Evolutionary conservation across 345 rosid genomes (phyloP), one percentile per base, ranked within the genome.

Genomic region (Rhodomyrtus tomentosa): DNA sequence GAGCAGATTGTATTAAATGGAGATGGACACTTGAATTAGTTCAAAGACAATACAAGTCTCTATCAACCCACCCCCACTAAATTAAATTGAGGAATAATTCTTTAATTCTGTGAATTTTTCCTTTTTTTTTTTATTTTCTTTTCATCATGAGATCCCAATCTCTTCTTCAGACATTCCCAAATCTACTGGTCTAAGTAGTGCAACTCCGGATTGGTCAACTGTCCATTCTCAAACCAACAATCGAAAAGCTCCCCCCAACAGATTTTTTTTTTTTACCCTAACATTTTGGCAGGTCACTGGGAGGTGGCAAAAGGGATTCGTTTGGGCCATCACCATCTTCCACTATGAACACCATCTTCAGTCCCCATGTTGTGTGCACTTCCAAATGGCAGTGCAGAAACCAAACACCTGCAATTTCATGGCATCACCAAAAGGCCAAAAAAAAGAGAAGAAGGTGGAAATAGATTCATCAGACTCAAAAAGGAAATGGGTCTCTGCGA

Each of bases 331-430:
- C 85, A 2, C 96, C 98, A 82, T 92, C 91, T 14, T 92, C 96
- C 58, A 95, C 98, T 89, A 93, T 54, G 87, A 95, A 95, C 51
- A 95, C 98, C 98, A 94, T 93, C 90, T 92, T 93, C 8, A 95
- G 93, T 36, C 96, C 96, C 98, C 94, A 94, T 45, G 98, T 88
- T 54, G 98, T 93, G 89, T 94, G 96, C 82, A 93, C 93, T 88
- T 95, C 98, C 83, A 95, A 85, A 90, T 95, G 98, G 84, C 95
- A 93, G 85, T 94, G 98, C 84, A 95, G 83, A 87, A 95, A 93
- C 98, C 98, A 95, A 22, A 94, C 90, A 62, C 98, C 98, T 94
- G 84, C 84, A 48, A 20, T n/a, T 32, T 21, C 45, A 45, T 40
- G 10, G 36, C 52, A 16, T 81, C 83, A 16, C 51, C 50, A 40